Percentiles rank a stretch among this genome's conserved stretches.
Conservation (phyloP, 805 yeast genomes). For the Vanderwaltozyma tropicalis region DNA sequence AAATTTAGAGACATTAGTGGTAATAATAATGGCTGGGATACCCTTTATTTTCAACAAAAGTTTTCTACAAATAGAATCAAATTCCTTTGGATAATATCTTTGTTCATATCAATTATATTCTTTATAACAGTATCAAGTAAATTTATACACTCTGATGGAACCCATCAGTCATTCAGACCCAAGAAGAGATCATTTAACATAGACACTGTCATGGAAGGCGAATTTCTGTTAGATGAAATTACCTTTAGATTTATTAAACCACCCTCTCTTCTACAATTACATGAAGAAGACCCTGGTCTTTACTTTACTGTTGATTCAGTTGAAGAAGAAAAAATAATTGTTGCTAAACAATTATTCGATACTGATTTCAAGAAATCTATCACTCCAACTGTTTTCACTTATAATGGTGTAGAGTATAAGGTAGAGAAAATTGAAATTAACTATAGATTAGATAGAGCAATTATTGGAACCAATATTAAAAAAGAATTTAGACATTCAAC, state of each 20-base stretch:
- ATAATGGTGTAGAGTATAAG: constrained; percentile 31
- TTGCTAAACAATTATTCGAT: constrained; percentile 28
- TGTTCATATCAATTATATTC: no score
- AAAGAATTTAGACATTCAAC: constrained; percentile 64
- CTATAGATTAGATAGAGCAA: constrained; percentile 36
- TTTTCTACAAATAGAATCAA: no score
- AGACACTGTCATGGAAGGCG: constrained; percentile 18
- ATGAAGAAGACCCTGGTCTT: constrained; percentile 36
- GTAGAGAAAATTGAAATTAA: constrained; percentile 38
- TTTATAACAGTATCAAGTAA: no score
- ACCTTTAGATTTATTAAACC: constrained; percentile 22
- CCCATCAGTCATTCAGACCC: no score
- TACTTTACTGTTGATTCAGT: constrained; percentile 21
- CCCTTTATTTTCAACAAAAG: no score
- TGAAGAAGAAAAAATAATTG: constrained; percentile 9
- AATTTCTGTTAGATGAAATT: constrained; percentile 14
- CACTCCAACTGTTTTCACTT: constrained; percentile 30
- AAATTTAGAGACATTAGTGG: no score
- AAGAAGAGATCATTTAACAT: constrained; percentile 10
- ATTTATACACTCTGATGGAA: no score
- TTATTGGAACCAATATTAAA: constrained; percentile 43
- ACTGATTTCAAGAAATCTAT: constrained; percentile 14
- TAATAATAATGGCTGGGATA: no score
- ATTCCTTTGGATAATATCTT: no score
- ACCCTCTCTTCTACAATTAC: constrained; percentile 11